Conservation (phyloP, 2,329 filamentous ascomycete genomes). For the Aspergillus quadricinctus region DNA sequence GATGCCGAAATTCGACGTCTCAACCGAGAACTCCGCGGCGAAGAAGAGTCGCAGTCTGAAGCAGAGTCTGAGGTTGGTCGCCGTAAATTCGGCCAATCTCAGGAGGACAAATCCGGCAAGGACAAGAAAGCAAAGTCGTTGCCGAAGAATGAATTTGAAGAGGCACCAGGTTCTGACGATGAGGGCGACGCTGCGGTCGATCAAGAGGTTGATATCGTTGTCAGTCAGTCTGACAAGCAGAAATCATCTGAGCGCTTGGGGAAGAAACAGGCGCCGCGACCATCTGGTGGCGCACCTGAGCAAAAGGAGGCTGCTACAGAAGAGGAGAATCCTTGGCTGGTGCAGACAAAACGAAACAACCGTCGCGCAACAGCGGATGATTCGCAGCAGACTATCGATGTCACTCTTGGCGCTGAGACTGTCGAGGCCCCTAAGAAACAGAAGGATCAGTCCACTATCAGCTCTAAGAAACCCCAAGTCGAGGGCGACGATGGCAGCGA, state of each 20-base stretch:
- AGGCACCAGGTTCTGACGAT: conserved; percentile 50
- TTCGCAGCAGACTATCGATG: conserved; percentile 30
- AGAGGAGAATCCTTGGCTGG: conserved; percentile 36
- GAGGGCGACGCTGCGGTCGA: conserved; percentile 27
- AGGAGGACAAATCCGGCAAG: conserved; percentile 26
- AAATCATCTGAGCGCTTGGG: conserved; percentile 11
- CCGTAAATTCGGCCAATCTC: conserved; percentile 37
- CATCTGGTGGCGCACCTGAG: conserved; percentile 10
- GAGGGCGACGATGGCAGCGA: conserved; percentile 45
- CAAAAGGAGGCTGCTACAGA: conserved; percentile 20
- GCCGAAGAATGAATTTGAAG: conserved; percentile 58
- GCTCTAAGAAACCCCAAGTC: conserved; percentile 18
- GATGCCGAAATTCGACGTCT: conserved; percentile 70
- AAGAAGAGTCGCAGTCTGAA: conserved; percentile 53
- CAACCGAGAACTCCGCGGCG: conserved; percentile 62
- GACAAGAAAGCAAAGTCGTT: conserved; percentile 23
- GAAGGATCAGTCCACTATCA: conserved; percentile 15
- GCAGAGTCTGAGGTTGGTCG: conserved; percentile 62
- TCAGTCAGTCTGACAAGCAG: conserved; percentile 21
- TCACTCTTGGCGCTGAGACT: conserved; percentile 21
- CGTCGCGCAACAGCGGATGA: conserved; percentile 24
- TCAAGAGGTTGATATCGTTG: conserved; percentile 33
- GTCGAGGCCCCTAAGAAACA: conserved; percentile 17
- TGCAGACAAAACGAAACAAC: conserved; percentile 32
- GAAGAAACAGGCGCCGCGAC: conserved; percentile 16